Evolutionary conservation across 305 asterid genomes (phyloP), one percentile per base, ranked within the genome.

Genomic region (Solanum chacoense): DNA sequence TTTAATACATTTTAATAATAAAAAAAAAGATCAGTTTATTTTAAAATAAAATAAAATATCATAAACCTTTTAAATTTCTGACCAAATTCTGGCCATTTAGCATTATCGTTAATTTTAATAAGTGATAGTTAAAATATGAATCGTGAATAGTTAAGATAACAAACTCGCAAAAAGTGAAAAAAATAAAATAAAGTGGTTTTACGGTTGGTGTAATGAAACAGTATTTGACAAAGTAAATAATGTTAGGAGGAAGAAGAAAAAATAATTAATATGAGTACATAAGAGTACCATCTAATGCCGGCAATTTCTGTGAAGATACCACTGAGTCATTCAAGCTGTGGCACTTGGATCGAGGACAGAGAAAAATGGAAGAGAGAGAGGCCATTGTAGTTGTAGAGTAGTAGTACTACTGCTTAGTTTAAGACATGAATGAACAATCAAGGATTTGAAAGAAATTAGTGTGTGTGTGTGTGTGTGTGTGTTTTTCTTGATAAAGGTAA

Each of bases 231-330:
- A 80, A 50, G 31, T 50, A 83, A 50, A 80, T 83, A 81, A 81
- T 81, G 72, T 45, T 45, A 18, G 37, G 2, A 18, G 4, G 3
- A 22, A 7, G 11, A 10, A 20, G 11, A 38, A 79, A 37, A 22
- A 38, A 26, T 26, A 26, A 26, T 38, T 31, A 79, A 79, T 79
- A 26, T 28, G 69, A 42, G 86, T 80, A 40, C 86, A 40, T 80
- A 50, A 83, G 72, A 50, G 86, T 83, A 77, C 72, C 83, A 73
- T 86, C 88, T 42, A 38, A 87, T 87, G 88, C 88, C 73, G 88
- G 88, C 88, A 73, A 87, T 87, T 87, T 87, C 84, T 87, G 80
- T 87, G 88, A 87, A 87, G 81, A 73, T 87, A 45, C 84, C 88
- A 76, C 88, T 87, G 74, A 72, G 73, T 42, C 73, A 86, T 86